phyloP scores from a whole-genome alignment of 1,284 basidiomycete genomes.

The Pseudozyma flocculosa region DNA sequence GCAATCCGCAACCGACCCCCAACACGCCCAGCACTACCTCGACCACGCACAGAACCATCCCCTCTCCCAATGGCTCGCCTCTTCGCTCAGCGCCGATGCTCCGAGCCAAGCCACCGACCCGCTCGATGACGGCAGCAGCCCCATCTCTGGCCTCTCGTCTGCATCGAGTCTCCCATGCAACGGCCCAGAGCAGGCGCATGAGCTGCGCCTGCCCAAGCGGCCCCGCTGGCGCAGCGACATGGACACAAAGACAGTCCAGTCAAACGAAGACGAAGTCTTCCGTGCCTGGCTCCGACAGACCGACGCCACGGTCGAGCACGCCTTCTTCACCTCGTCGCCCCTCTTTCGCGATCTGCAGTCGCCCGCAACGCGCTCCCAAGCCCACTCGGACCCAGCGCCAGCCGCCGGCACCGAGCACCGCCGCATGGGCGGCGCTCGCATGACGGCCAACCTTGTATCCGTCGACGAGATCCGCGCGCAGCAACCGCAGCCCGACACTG shows the following conservation, averaged over 20 bases:
- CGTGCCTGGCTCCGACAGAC: constrained; percentile 39
- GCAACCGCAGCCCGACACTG: constrained; percentile 60
- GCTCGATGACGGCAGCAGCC: not conserved
- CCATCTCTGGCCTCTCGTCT: not conserved
- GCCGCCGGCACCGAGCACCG: no score
- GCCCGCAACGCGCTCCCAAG: constrained; percentile 16
- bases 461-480: constrained; percentile 17
- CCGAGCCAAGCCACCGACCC: not conserved
- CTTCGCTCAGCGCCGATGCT: not conserved
- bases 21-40: constrained; percentile 7
- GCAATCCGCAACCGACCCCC: constrained; percentile 15
- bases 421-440: constrained; percentile 24
- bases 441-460: constrained; percentile 22
- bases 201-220: constrained; percentile 37
- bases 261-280: constrained; percentile 42
- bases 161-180: not conserved
- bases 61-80: constrained; percentile 17
- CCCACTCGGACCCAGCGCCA: constrained; percentile 3
- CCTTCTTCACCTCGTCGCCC: constrained; percentile 35
- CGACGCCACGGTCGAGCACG: constrained; percentile 31
- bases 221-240: constrained; percentile 40
- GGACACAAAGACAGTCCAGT: constrained; percentile 38
- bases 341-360: constrained; percentile 21
- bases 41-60: constrained; percentile 12
- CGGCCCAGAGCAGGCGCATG: constrained; percentile 20